Evolutionary conservation across 1,284 basidiomycete species (phyloP).

Genomic region (Inonotus obliquus): DNA sequence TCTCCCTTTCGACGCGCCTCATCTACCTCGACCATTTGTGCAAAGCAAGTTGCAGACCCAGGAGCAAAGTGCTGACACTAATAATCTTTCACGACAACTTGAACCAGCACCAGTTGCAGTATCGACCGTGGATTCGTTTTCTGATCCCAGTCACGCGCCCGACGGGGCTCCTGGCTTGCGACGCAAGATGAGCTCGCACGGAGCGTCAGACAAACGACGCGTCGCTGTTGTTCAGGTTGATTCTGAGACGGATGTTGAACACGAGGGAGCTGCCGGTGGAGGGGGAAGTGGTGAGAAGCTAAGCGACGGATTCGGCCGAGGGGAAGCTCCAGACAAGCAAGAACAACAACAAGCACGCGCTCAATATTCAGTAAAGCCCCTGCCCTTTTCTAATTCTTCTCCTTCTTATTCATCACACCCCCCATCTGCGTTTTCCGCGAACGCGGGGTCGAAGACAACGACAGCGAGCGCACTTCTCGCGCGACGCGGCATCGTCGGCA

Average conservation of each 20-base stretch:
- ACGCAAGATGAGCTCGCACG: conserved; percentile 44
- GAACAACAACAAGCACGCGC: conserved; percentile 2
- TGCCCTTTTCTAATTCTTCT: conserved; percentile 3
- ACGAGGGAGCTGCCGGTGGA: neutral
- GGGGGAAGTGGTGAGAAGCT: neutral
- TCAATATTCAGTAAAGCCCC: conserved; percentile 2
- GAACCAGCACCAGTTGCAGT: neutral
- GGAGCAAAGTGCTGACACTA: neutral
- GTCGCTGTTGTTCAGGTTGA: conserved; percentile 62
- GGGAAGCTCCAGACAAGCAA: conserved; percentile 20
- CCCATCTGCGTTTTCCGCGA: neutral
- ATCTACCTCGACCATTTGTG: neutral
- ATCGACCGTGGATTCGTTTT: neutral
- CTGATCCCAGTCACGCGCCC: neutral
- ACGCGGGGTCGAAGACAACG: neutral
- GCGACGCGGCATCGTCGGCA: conserved; percentile 54
- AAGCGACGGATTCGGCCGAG: conserved; percentile 14
- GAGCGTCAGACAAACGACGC: conserved; percentile 57
- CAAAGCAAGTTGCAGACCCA: neutral
- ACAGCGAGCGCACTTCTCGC: conserved; percentile 28
- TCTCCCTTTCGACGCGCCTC: neutral
- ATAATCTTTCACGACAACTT: neutral
- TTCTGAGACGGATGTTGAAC: conserved; percentile 22
- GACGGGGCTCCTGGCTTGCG: conserved; percentile 3
- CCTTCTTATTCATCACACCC: neutral